Evolutionary conservation across 23 red algal species (phyloP).

Genomic region (Gracilaria gracilis): DNA sequence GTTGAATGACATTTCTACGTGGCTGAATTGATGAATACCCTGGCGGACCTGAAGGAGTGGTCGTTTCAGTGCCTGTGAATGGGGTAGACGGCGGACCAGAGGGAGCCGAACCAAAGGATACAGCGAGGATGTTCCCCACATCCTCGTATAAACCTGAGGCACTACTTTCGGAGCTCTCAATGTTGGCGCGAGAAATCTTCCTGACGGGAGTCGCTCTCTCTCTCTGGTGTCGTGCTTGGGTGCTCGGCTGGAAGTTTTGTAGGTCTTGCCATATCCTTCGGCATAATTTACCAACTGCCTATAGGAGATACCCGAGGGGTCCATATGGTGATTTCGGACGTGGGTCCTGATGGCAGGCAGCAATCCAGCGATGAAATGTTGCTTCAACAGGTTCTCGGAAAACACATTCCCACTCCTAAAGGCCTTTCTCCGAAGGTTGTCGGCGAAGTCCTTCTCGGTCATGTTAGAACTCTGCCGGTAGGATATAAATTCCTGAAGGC

Average conservation of each 20-base stretch:
- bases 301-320: not conserved
- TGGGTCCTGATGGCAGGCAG: not conserved
- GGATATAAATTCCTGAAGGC: not conserved
- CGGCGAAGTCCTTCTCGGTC: not conserved
- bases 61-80: not conserved
- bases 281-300: not conserved
- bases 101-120: conserved; percentile 1
- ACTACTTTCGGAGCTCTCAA: not conserved
- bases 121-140: not conserved
- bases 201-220: not conserved
- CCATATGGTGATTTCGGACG: not conserved
- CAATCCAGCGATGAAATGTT: not conserved
- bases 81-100: not conserved
- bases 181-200: not conserved
- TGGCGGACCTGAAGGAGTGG: no score
- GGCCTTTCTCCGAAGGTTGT: not conserved
- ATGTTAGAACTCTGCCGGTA: not conserved
- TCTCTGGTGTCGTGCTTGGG: not conserved
- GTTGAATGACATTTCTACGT: not conserved
- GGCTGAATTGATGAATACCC: not conserved
- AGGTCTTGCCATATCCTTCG: not conserved
- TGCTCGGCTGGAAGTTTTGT: not conserved
- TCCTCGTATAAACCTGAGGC: not conserved
- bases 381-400: not conserved
- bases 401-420: not conserved